A percentile compares a stretch with the other conserved stretches of the same genome.
Conservation (phyloP, 148 eudicot species). For the Heliosperma pusillum region DNA sequence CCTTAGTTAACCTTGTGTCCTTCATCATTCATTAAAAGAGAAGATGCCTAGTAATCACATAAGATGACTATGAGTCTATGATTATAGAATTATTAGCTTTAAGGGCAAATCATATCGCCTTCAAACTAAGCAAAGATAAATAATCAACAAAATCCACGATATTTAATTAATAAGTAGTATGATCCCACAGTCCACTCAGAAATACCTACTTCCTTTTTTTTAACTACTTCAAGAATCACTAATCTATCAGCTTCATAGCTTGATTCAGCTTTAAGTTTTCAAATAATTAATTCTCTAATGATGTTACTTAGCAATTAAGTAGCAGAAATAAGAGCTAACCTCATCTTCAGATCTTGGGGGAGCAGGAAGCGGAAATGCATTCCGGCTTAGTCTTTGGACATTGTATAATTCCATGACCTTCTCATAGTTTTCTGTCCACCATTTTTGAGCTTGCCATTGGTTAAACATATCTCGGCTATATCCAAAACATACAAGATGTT, state of each 20-base stretch:
- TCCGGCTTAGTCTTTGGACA: constrained; percentile 81
- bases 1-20: not conserved
- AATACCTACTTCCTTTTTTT: no score
- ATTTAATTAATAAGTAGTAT: not conserved
- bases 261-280: not conserved
- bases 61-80: not conserved
- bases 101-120: not conserved
- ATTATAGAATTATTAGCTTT: no score
- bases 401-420: constrained; percentile 92
- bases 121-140: not conserved
- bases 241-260: no score
- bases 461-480: constrained; percentile 84
- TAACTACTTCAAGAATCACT: no score
- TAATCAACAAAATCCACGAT: not conserved
- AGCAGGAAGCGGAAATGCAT: constrained; percentile 80
- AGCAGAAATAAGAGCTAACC: constrained; percentile 33
- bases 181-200: not conserved
- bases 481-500: constrained; percentile 22
- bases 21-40: not conserved
- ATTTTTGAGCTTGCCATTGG: constrained; percentile 94
- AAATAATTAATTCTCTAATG: not conserved
- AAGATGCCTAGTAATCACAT: not conserved
- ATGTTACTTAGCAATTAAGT: not conserved
- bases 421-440: constrained; percentile 98
- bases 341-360: constrained; percentile 73